Conservation (phyloP, 768 basidiomycete species). For the Mycena epipterygia region DNA sequence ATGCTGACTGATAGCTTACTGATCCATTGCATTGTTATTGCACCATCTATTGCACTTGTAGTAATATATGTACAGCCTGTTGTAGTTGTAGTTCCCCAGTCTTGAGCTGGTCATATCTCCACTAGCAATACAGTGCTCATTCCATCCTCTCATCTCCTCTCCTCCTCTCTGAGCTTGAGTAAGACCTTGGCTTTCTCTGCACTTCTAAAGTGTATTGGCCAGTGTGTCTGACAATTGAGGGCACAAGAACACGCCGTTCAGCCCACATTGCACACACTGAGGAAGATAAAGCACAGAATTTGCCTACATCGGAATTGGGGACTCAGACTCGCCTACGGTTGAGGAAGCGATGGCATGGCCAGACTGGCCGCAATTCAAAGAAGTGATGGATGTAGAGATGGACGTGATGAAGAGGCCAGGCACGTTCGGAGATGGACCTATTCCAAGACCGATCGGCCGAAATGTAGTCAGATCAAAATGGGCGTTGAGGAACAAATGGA, state of each 20-base stretch:
- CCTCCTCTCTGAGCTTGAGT: too few species aligned
- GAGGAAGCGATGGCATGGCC: neutral
- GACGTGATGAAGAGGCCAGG: neutral
- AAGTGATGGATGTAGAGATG: neutral
- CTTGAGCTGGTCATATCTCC: too few species aligned
- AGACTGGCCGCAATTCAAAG: too few species aligned
- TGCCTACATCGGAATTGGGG: neutral
- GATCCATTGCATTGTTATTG: too few species aligned
- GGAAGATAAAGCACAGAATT: neutral
- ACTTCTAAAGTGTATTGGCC: too few species aligned
- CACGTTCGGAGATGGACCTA: neutral
- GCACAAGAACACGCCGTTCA: neutral
- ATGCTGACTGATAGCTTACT: too few species aligned
- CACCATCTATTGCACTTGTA: too few species aligned
- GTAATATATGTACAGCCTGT: too few species aligned
- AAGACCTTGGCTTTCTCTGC: too few species aligned
- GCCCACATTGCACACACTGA: neutral
- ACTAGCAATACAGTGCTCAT: too few species aligned
- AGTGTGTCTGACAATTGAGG: neutral
- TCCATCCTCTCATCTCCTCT: too few species aligned
- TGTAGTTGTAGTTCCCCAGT: too few species aligned
- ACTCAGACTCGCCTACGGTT: neutral
- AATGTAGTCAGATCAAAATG: neutral
- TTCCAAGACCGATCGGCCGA: neutral
- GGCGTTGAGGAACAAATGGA: neutral